Evolutionary conservation across 306 rosid species (phyloP).

Genomic region (Vigna reflexopilosa): DNA sequence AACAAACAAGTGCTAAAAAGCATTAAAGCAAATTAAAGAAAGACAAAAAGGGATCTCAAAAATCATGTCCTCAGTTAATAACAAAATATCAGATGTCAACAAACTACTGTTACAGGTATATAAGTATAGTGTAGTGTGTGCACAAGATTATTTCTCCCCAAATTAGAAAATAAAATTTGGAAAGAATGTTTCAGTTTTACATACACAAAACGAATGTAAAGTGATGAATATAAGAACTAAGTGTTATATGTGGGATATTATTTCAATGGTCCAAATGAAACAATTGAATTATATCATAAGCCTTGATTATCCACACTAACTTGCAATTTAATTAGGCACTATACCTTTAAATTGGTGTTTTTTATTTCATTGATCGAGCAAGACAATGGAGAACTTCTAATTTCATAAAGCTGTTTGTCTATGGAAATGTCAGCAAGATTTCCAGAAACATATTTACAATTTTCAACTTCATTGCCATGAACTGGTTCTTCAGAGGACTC

Average conservation of each 20-base stretch:
- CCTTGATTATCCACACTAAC: constrained; percentile 17
- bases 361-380: constrained; percentile 38
- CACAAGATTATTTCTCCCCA: constrained; percentile 30
- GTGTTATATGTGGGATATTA: neutral
- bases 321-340: constrained; percentile 25
- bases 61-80: constrained; percentile 18
- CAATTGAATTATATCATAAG: neutral
- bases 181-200: neutral
- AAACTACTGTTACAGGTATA: neutral
- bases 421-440: constrained; percentile 27
- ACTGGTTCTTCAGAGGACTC: constrained; percentile 48
- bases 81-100: constrained; percentile 17
- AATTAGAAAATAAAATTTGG: neutral
- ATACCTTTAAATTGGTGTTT: constrained; percentile 54
- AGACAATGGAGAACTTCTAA: constrained; percentile 35
- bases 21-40: constrained; percentile 23
- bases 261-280: constrained; percentile 9
- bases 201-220: constrained; percentile 2
- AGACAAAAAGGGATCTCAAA: constrained; percentile 16
- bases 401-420: constrained; percentile 44
- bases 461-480: constrained; percentile 32
- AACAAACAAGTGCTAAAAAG: constrained; percentile 29
- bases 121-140: neutral
- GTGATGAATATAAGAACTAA: constrained; percentile 4
- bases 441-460: constrained; percentile 35